phyloP scores from a whole-genome alignment of 2,329 filamentous ascomycete species.

The Capronia americana region DNA sequence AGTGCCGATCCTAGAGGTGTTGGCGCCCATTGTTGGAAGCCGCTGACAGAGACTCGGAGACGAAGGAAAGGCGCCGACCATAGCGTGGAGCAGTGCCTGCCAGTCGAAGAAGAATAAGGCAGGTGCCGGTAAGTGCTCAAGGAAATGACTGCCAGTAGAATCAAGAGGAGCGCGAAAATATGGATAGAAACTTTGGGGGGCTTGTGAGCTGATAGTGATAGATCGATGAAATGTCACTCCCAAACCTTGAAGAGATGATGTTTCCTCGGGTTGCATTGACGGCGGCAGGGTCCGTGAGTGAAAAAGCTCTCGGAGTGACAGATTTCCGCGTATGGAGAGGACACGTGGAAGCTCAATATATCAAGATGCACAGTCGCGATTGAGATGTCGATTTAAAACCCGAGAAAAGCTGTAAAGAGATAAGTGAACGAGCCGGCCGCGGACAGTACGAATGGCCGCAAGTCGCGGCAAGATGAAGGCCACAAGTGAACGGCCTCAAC shows the following conservation, averaged over 20 bases:
- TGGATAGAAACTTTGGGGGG: neutral
- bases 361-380: neutral
- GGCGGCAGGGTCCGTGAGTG: neutral
- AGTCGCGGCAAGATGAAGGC: neutral
- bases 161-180: no score
- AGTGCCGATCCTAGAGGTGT: conserved; percentile 22
- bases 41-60: neutral
- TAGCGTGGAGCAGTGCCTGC: neutral
- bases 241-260: neutral
- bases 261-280: neutral
- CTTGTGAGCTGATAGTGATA: neutral
- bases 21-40: conserved; percentile 28
- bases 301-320: neutral
- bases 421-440: neutral
- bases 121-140: neutral
- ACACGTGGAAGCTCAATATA: neutral
- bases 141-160: neutral
- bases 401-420: neutral
- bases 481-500: neutral
- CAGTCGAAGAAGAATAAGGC: neutral
- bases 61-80: neutral
- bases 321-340: neutral
- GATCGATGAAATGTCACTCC: conserved; percentile 1
- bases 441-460: neutral
- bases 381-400: neutral